Evolutionary conservation across 345 rosid genomes (phyloP), one percentile per base, ranked within the genome.

Genomic region (Moricandia moricandioides): DNA sequence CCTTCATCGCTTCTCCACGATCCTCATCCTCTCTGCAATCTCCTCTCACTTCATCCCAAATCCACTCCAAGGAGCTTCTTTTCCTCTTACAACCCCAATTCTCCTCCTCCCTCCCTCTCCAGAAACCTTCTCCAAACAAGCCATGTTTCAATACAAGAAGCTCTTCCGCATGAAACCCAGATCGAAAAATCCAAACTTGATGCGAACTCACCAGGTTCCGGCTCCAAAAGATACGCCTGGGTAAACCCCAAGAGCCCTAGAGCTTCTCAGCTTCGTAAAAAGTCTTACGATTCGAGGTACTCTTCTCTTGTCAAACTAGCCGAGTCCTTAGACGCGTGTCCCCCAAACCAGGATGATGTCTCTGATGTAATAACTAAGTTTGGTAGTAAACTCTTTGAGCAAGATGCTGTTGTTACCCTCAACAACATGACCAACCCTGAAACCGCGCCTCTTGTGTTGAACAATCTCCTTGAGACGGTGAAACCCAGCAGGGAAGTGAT

Each of bases 181-280:
- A 65, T 13, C 37, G 70, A 65, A 71, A 47, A 65, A 51, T 35
- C 78, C 10, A 12, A 65, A 3, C 57, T 67, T 66, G 84, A 72
- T 51, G 62, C 52, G 2, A 40, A 10, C 26, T n/a, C 37, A 70
- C 84, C 85, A 31, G 80, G 62, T n/a, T 61, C 55, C 3, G 70
- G 76, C 54, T 39, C 69, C 14, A 87, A 84, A 76, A 81, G 83
- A 75, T 76, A 83, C 82, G 77, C 82, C 52, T 89, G 97, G 97
- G 91, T 94, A 72, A 94, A 94, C 70, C 97, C 98, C 72, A 86
- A 76, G 2, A 91, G 95, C 75, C 88, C 91, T 67, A 76, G 86
- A 84, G 95, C 96, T 79, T 82, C 90, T 2, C 82, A 76, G 69
- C 91, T 91, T n/a, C 81, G 82, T 77, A 27, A 80, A 37, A 75